Evolutionary conservation across 345 rosid genomes (phyloP).

Genomic region (Acer yangbiense): DNA sequence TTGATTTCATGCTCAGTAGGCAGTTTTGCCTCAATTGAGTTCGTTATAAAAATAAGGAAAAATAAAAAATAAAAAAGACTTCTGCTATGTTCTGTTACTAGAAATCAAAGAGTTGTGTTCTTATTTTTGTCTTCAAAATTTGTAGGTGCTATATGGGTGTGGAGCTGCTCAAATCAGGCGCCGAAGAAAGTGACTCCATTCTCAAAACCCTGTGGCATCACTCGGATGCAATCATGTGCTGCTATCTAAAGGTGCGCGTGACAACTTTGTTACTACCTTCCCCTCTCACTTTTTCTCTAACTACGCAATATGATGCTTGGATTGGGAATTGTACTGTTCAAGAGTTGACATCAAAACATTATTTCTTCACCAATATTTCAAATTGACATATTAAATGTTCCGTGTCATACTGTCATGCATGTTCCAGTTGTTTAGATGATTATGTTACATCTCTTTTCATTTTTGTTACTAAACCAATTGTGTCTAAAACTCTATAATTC

Average conservation of each 20-base stretch:
- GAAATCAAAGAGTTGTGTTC: not conserved
- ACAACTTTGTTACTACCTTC: not conserved
- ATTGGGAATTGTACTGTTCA: not conserved
- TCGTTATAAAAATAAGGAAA: not conserved
- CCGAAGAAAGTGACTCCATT: slow-evolving; percentile 70
- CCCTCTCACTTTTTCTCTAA: not conserved
- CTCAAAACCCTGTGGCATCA: slow-evolving; percentile 43
- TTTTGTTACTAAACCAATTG: not conserved
- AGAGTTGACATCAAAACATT: not conserved
- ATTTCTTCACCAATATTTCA: not conserved
- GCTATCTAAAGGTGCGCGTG: slow-evolving; percentile 78
- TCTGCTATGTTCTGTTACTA: slow-evolving; percentile 10
- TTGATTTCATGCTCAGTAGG: no score
- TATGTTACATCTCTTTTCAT: not conserved
- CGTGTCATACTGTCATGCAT: not conserved
- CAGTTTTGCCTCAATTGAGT: no score
- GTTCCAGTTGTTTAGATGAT: not conserved
- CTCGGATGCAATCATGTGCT: slow-evolving; percentile 8
- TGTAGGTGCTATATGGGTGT: slow-evolving; percentile 88
- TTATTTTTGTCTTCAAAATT: not conserved
- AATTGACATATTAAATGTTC: not conserved
- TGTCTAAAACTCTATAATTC: slow-evolving; percentile 10
- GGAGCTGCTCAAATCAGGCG: slow-evolving; percentile 70
- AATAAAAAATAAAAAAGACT: no score
- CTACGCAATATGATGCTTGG: not conserved